Conservation (phyloP, 2,329 filamentous ascomycete genomes). For the Emergomyces africanus region DNA sequence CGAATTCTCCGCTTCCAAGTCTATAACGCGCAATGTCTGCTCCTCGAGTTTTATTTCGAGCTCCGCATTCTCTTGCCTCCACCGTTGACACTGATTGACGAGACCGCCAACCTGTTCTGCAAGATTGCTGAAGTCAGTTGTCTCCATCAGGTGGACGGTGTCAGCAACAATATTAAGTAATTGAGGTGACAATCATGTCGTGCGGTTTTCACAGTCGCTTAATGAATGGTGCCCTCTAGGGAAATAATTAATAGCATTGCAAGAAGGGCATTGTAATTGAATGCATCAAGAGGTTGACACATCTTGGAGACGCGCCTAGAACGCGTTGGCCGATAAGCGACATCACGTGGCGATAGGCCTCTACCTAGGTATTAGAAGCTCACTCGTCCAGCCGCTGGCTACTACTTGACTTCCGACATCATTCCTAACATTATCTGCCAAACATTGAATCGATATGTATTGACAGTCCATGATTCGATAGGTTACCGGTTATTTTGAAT, state of each 20-base stretch:
- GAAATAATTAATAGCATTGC: not conserved
- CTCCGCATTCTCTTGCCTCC: conserved; percentile 1
- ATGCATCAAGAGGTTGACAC: not conserved
- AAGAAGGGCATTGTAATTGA: not conserved
- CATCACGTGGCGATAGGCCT: not conserved
- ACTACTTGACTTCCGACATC: not conserved
- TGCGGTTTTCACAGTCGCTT: not conserved
- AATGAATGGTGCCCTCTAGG: not conserved
- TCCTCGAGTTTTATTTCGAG: conserved; percentile 9
- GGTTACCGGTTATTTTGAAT: not conserved
- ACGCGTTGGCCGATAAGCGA: not conserved
- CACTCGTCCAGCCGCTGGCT: too few relatives aligned
- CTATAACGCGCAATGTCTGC: conserved; percentile 5
- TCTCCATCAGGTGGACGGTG: not conserved
- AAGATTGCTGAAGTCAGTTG: not conserved
- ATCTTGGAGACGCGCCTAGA: not conserved
- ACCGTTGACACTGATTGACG: conserved; percentile 13
- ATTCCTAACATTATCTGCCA: not conserved
- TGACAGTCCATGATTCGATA: not conserved
- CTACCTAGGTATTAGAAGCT: too few relatives aligned
- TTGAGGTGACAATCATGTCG: not conserved
- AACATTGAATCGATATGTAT: not conserved
- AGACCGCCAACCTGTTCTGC: conserved; percentile 1
- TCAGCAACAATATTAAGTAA: not conserved
- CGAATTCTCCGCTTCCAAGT: conserved; percentile 2